Evolutionary conservation across 768 basidiomycete species (phyloP).

Genomic region (Cystobasidium onofrii): DNA sequence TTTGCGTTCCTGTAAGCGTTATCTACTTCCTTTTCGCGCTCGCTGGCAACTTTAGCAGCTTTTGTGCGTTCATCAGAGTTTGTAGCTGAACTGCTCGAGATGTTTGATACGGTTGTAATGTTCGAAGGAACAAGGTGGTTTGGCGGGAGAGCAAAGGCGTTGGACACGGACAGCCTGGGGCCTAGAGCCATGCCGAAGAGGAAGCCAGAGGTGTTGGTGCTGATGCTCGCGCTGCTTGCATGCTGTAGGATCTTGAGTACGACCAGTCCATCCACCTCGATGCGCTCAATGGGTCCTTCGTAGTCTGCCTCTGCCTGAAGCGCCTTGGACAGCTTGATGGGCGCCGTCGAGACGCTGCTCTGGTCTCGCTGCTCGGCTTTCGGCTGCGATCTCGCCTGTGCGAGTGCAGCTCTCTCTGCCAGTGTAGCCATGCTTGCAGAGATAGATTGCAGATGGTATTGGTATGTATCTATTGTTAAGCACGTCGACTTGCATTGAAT

Average conservation of each 20-base stretch:
- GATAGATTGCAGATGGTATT: not conserved
- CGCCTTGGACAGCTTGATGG: slow-evolving; percentile 30
- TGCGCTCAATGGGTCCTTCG: slow-evolving; percentile 22
- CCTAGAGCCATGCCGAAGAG: slow-evolving; percentile 41
- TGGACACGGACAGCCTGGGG: slow-evolving; percentile 38
- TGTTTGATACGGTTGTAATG: slow-evolving; percentile 21
- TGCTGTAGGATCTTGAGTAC: slow-evolving; percentile 43
- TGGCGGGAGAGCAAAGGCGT: slow-evolving; percentile 40
- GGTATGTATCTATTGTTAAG: not conserved
- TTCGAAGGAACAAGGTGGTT: slow-evolving; percentile 32
- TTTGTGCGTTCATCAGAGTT: slow-evolving; percentile 29
- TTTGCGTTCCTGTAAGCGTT: slow-evolving; percentile 27
- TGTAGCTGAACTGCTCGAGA: not conserved
- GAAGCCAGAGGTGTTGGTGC: slow-evolving; percentile 39
- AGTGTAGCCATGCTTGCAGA: slow-evolving; percentile 4
- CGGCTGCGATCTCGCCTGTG: slow-evolving; percentile 11
- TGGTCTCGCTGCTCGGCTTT: slow-evolving; percentile 12
- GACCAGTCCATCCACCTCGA: slow-evolving; percentile 35
- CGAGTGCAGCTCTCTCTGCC: slow-evolving; percentile 15
- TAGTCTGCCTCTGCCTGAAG: slow-evolving; percentile 27
- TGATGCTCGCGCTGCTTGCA: slow-evolving; percentile 37
- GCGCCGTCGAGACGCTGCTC: not conserved
- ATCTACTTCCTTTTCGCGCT: slow-evolving; percentile 32
- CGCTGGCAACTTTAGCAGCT: slow-evolving; percentile 9
- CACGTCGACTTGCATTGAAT: not conserved